Conservation (phyloP, 148 eudicot genomes). For the Rhododendron ovatum region DNA sequence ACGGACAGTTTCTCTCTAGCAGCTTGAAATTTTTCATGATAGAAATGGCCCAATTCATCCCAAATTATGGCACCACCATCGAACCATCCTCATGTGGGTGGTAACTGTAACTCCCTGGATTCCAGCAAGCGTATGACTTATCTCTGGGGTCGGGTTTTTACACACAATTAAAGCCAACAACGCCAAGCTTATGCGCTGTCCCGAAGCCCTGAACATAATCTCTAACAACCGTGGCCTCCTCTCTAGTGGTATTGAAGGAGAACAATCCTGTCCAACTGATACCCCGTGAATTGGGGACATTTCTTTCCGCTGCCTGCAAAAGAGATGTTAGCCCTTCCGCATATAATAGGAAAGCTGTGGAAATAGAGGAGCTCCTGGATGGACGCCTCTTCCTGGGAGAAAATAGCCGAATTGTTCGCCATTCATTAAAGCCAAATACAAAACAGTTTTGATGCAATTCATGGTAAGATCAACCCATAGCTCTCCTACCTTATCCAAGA, state of each 20-base stretch:
- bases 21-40: background rate
- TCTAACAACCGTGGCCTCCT: background rate
- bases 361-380: background rate
- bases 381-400: background rate
- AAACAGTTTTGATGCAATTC: background rate
- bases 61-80: too few relatives aligned
- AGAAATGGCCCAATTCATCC: too few relatives aligned
- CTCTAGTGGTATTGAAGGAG: background rate
- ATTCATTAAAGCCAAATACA: background rate
- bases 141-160: background rate
- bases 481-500: background rate
- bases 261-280: background rate
- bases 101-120: too few relatives aligned
- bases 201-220: background rate
- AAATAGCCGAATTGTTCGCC: background rate
- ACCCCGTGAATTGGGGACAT: background rate
- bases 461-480: background rate
- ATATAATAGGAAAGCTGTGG: background rate
- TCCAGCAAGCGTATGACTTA: background rate
- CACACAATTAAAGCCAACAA: background rate
- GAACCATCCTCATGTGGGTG: too few relatives aligned
- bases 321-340: background rate
- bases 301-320: background rate
- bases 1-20: background rate
- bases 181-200: background rate